Evolutionary conservation across 352 stramenopile species (phyloP).

Genomic region (Pythium phragmitis): DNA sequence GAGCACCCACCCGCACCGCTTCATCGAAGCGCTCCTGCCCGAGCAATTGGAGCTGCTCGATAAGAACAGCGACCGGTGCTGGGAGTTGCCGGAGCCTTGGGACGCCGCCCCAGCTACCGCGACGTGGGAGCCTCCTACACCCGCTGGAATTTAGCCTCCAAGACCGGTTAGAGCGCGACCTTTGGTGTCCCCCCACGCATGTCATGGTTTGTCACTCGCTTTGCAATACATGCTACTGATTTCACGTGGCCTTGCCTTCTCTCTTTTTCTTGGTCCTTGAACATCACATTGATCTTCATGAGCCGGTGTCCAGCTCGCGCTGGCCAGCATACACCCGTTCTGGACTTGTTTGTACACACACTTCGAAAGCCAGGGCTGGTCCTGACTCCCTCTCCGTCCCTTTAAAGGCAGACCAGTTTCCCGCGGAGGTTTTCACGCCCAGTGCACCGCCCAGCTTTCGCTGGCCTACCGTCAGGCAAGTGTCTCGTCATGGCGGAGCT

Average conservation of each 20-base stretch:
- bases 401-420: neutral
- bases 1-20: neutral
- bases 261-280: neutral
- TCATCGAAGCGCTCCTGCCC: conserved; percentile 5
- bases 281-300: neutral
- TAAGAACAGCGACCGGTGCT: neutral
- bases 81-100: neutral
- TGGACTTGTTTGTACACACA: neutral
- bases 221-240: conserved; percentile 1
- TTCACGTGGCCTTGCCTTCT: neutral
- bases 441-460: neutral
- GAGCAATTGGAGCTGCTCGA: conserved; percentile 7
- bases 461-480: neutral
- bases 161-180: too few relatives aligned
- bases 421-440: neutral
- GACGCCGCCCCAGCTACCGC: neutral
- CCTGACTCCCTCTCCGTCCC: neutral
- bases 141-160: neutral
- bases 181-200: too few relatives aligned
- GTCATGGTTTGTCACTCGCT: neutral
- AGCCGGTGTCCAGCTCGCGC: neutral
- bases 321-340: neutral
- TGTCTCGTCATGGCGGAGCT: neutral
- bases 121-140: neutral
- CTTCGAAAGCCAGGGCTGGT: neutral